Base-by-base conservation (phyloP, 371 early-diverging fungal genomes). In the Zopfochytrium polystomum region DNA sequence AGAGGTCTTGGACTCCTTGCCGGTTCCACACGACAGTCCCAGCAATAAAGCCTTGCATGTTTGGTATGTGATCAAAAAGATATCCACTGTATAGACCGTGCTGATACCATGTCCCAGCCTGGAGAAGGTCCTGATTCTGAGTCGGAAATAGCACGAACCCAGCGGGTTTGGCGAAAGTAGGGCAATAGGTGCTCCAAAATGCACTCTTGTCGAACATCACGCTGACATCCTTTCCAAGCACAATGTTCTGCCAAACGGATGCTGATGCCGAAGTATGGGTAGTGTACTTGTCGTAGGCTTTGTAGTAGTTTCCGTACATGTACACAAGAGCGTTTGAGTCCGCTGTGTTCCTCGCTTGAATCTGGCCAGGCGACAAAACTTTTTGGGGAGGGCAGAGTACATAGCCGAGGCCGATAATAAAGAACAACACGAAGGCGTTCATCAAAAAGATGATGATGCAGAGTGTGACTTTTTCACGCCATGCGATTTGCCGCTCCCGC, bases 381-480 rank as follows among this genome's bases (percentile, higher is more conserved):
- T 89, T 77, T 55, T 87, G 84, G 47, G 82, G 80, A 3, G 95
- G 95, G 74, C 98, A 98, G n/a, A 98, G 79, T 48, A 92, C 63
- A 60, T 85, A 76, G 26, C 96, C 90, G 38, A 95, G 81, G 49
- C 90, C 87, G 11, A 91, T 85, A 62, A 98, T 88, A 73, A 90
- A 92, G 80, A 95, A 92, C 34, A 96, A 81, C 48, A 93, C 84
- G 62, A 86, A 72, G 4, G 80, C 83, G 62, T 89, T 91, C 74
- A 91, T 67, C 31, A 91, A 69, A 32, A 80, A 1, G 95, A 87
- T 2, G 96, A n/a, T n/a, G n/a, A n/a, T n/a, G n/a, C n/a, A n/a
- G n/a, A n/a, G n/a, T n/a, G n/a, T n/a, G n/a, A n/a, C 84, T 76
- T 97, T 95, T 74, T 97, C 97, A 52, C 96, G 85, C 97, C 97